Evolutionary conservation across 176 grass and related monocot genomes (phyloP).

Genomic region (Avena atlantica): DNA sequence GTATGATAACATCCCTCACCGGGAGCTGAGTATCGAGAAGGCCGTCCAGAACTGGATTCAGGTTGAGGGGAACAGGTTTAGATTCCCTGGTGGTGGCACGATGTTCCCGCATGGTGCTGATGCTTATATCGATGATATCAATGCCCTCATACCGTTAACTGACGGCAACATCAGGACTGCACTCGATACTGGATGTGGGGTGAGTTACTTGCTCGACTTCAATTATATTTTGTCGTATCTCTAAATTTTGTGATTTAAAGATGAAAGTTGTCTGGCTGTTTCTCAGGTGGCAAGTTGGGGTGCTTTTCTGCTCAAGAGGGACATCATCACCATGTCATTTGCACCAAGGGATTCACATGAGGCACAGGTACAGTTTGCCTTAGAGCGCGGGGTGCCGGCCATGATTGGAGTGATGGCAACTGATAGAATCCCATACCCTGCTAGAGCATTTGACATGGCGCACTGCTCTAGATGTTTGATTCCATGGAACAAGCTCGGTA

Average conservation of each 20-base stretch:
- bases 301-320: conserved; percentile 82
- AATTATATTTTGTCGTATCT: neutral
- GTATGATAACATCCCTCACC: conserved; percentile 91
- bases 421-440: conserved; percentile 77
- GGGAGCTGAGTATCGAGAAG: conserved; percentile 87
- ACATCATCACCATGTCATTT: conserved; percentile 88
- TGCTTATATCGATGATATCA: conserved; percentile 85
- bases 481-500: conserved; percentile 82
- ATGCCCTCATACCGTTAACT: conserved; percentile 64
- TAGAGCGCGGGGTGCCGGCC: conserved; percentile 77
- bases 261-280: conserved; percentile 1
- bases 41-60: conserved; percentile 96
- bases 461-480: conserved; percentile 96
- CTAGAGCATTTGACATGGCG: conserved; percentile 90
- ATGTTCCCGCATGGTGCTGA: conserved; percentile 86
- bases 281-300: conserved; percentile 89
- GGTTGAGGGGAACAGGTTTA: conserved; percentile 68
- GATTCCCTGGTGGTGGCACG: conserved; percentile 85
- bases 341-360: conserved; percentile 87
- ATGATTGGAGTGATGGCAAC: conserved; percentile 84
- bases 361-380: conserved; percentile 90
- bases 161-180: conserved; percentile 77
- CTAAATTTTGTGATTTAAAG: conserved; percentile 8
- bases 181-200: conserved; percentile 88
- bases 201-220: conserved; percentile 46